Conservation (phyloP, 139 green algal species). For the Chlorella sp. region DNA sequence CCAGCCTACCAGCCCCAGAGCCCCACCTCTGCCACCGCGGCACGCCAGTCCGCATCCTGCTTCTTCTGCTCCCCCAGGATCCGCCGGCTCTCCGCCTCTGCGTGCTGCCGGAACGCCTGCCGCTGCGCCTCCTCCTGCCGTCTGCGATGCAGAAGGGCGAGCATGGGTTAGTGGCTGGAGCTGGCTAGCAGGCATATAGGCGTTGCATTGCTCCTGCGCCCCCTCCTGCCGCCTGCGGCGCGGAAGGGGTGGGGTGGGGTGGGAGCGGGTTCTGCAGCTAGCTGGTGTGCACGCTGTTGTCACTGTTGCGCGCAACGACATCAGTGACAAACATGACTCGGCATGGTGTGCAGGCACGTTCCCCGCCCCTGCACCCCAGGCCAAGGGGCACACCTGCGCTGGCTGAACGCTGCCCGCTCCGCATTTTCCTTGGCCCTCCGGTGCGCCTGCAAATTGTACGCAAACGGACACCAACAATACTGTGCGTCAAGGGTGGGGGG, state of each 20-base stretch:
- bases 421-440: neutral
- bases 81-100: slow-evolving; percentile 32
- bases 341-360: neutral
- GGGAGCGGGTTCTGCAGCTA: no score
- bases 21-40: slow-evolving; percentile 45
- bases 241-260: no score
- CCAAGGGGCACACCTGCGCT: neutral
- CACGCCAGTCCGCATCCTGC: slow-evolving; percentile 55
- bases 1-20: no score
- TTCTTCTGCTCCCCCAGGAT: slow-evolving; percentile 56
- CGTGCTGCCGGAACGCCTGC: slow-evolving; percentile 12
- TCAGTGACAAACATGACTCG: neutral
- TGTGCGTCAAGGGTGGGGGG: no score
- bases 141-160: neutral
- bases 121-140: slow-evolving; percentile 19
- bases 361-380: neutral
- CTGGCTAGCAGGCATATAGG: neutral
- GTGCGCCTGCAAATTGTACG: neutral
- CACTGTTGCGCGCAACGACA: no score
- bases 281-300: no score
- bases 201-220: neutral
- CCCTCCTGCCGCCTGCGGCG: no score
- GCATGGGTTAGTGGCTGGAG: neutral
- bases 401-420: neutral
- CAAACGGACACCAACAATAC: no score